Conservation (phyloP, 23 red algal species). For the Agarophyton chilense region DNA sequence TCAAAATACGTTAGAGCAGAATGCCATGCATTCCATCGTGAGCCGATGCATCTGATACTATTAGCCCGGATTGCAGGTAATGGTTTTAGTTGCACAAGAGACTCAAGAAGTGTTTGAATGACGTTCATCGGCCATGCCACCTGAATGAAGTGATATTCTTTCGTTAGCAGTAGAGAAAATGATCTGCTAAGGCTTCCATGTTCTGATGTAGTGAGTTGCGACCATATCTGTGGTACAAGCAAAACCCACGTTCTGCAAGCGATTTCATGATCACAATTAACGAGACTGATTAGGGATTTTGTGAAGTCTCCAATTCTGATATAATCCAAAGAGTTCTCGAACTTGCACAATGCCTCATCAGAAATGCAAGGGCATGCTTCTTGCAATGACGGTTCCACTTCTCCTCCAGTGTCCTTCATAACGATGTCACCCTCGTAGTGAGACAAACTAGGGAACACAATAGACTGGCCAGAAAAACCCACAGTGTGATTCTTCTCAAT, state of each 20-base stretch:
- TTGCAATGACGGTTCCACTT: neutral
- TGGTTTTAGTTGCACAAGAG: constrained; percentile 35
- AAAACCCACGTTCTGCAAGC: constrained; percentile 53
- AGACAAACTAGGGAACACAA: constrained; percentile 21
- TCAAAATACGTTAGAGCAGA: constrained; percentile 65
- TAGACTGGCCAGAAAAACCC: neutral
- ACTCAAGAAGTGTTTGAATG: constrained; percentile 76
- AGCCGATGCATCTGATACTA: constrained; percentile 62
- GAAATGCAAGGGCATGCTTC: neutral
- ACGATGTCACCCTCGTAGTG: neutral
- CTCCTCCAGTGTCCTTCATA: neutral
- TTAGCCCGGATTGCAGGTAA: constrained; percentile 55
- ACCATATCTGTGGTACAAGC: constrained; percentile 73
- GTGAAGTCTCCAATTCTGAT: constrained; percentile 33
- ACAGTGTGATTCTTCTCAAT: constrained; percentile 21
- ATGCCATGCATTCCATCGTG: constrained; percentile 90
- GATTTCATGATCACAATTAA: constrained; percentile 67
- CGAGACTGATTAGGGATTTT: constrained; percentile 51
- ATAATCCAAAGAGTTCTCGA: neutral
- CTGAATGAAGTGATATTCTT: constrained; percentile 86
- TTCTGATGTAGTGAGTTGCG: constrained; percentile 26
- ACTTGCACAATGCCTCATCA: neutral
- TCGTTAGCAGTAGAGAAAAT: constrained; percentile 54
- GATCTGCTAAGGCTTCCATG: constrained; percentile 49
- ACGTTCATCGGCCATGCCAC: constrained; percentile 65